These are phyloP conservation scores for Exophiala lecanii-corni DNA, from an alignment of 2,329 filamentous ascomycete species.

Conservation along the genomic window DNA sequence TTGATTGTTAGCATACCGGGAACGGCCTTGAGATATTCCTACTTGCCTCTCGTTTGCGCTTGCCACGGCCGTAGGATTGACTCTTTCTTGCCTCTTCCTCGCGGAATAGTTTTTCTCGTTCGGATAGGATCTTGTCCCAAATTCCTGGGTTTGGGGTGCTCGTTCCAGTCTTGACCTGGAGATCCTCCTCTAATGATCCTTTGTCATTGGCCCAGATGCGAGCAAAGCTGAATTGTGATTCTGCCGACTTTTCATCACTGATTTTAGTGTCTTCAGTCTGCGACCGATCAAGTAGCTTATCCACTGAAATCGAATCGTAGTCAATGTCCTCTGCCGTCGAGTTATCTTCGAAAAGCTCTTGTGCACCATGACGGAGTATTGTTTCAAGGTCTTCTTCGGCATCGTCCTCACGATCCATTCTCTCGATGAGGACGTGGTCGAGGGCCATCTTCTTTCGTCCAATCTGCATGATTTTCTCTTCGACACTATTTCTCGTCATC, in stretches of 20 bases:
- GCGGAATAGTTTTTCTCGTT: conserved; percentile 74
- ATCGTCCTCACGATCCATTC: conserved; percentile 79
- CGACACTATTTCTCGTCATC: conserved; percentile 80
- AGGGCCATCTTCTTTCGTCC: conserved; percentile 94
- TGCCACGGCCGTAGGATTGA: conserved; percentile 79
- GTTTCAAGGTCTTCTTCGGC: conserved; percentile 76
- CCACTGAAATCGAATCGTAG: conserved; percentile 78
- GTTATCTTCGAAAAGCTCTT: conserved; percentile 76
- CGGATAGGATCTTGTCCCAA: conserved; percentile 85
- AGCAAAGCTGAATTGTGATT: conserved; percentile 83
- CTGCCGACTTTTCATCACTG: conserved; percentile 60
- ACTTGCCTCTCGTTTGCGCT: conserved; percentile 61
- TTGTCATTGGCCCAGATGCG: conserved; percentile 87
- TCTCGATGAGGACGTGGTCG: conserved; percentile 90
- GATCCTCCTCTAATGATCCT: conserved; percentile 59
- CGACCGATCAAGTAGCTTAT: conserved; percentile 83
- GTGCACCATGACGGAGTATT: conserved; percentile 81
- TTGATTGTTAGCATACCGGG: conserved; percentile 5
- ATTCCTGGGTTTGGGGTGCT: conserved; percentile 55
- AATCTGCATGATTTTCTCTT: conserved; percentile 95
- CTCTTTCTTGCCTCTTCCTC: conserved; percentile 63
- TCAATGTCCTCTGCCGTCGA: conserved; percentile 65
- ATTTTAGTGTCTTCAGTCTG: conserved; percentile 68
- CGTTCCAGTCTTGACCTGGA: conserved; percentile 49
- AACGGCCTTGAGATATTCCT: conserved; percentile 23